Conservation (phyloP, 164 flowering plant genomes). For the Pachysandra terminalis region DNA sequence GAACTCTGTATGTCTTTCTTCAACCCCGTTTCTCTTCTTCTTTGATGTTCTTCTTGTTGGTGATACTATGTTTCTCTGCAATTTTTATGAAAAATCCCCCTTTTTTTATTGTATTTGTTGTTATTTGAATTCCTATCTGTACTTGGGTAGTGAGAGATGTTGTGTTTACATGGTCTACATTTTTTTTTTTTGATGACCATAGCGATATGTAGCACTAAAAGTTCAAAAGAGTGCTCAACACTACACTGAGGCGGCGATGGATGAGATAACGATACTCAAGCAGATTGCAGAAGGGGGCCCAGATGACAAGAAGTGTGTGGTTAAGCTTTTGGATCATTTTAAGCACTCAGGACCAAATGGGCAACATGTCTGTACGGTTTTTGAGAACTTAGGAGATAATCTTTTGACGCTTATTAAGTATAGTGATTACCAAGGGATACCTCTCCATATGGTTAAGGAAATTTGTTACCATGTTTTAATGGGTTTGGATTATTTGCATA, state of each 20-base stretch:
- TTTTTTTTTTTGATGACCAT: neutral
- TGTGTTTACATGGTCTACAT: neutral
- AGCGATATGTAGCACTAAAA: slow-evolving; percentile 70
- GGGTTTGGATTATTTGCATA: slow-evolving; percentile 89
- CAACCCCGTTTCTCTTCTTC: slow-evolving; percentile 5
- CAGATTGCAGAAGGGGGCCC: slow-evolving; percentile 88
- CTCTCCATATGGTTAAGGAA: slow-evolving; percentile 74
- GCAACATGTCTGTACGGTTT: slow-evolving; percentile 95
- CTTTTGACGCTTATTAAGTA: slow-evolving; percentile 90
- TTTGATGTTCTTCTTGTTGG: neutral
- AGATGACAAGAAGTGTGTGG: slow-evolving; percentile 75
- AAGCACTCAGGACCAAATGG: slow-evolving; percentile 98
- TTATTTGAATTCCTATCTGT: neutral
- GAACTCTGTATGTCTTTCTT: slow-evolving; percentile 27
- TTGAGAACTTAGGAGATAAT: slow-evolving; percentile 92
- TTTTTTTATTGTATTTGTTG: neutral
- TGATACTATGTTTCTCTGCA: neutral
- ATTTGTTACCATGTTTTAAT: slow-evolving; percentile 69
- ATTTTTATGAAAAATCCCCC: no score
- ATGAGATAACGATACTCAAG: slow-evolving; percentile 71
- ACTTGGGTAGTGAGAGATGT: neutral
- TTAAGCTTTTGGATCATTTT: slow-evolving; percentile 87
- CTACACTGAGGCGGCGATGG: slow-evolving; percentile 82
- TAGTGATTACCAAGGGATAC: slow-evolving; percentile 66
- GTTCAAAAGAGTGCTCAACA: slow-evolving; percentile 80